These are phyloP conservation scores for Phytopythium kandeliae DNA, from an alignment of 352 stramenopile genomes.

Conservation along the genomic window DNA sequence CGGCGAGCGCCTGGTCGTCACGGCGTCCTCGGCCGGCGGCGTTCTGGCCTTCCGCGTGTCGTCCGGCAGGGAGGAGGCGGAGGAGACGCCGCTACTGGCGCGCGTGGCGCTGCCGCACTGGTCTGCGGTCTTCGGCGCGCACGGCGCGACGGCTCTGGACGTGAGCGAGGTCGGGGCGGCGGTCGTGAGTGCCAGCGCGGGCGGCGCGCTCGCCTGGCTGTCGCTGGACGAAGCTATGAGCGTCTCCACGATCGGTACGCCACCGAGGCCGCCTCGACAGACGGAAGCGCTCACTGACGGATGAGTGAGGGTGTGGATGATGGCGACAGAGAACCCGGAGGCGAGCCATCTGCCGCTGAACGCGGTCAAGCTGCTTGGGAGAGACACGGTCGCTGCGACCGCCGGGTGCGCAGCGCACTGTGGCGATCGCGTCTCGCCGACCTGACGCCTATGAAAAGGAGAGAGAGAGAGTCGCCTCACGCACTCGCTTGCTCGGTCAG, in stretches of 20 bases:
- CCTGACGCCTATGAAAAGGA: no score
- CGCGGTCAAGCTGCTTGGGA: slow-evolving; percentile 66
- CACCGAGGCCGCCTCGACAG: not conserved
- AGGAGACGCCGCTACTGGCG: slow-evolving; percentile 7
- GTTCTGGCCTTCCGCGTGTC: slow-evolving; percentile 39
- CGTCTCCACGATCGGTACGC: slow-evolving; percentile 50
- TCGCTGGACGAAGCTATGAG: slow-evolving; percentile 45
- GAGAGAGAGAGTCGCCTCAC: no score
- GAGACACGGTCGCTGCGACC: slow-evolving; percentile 59
- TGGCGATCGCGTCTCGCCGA: no score
- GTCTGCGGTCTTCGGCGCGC: slow-evolving; percentile 37
- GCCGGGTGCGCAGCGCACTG: slow-evolving; percentile 38
- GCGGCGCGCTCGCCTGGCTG: slow-evolving; percentile 60
- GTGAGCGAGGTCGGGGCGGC: slow-evolving; percentile 35
- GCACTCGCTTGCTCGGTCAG: slow-evolving; percentile 9
- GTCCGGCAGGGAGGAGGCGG: slow-evolving; percentile 14
- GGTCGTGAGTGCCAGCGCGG: slow-evolving; percentile 46
- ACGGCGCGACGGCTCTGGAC: slow-evolving; percentile 51
- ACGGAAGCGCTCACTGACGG: not conserved
- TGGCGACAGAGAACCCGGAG: slow-evolving; percentile 38
- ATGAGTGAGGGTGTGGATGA: no score
- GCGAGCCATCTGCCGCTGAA: slow-evolving; percentile 50
- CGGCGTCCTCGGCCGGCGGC: slow-evolving; percentile 46
- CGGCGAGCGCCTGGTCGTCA: slow-evolving; percentile 51
- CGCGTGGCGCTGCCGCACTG: slow-evolving; percentile 46